A percentile compares a stretch with the other conserved stretches of the same genome.
Evolutionary conservation across 768 basidiomycete species (phyloP).

Genomic region (Cystofilobasidium capitatum): DNA sequence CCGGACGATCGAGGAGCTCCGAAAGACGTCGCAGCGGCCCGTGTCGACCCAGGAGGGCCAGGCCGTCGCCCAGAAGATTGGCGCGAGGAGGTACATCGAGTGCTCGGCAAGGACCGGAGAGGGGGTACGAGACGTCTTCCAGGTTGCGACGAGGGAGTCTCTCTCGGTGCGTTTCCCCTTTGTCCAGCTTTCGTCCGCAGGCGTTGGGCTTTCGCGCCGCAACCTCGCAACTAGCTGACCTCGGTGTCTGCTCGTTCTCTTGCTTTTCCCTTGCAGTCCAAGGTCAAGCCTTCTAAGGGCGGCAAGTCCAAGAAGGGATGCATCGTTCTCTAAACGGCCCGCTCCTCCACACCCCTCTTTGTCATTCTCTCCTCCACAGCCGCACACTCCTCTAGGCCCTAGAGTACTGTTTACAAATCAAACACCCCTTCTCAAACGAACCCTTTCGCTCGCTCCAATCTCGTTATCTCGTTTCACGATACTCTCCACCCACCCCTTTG

Average conservation of each 20-base stretch:
- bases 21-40: conserved; percentile 87
- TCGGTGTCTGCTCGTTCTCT: neutral
- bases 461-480: too few species aligned
- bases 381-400: too few species aligned
- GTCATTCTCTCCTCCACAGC: neutral
- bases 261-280: conserved; percentile 6
- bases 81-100: conserved; percentile 91
- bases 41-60: conserved; percentile 92
- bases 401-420: neutral
- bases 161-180: conserved; percentile 40
- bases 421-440: too few species aligned
- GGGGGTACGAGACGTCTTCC: conserved; percentile 97
- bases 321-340: conserved; percentile 22
- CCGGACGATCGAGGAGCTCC: conserved; percentile 84
- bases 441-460: too few species aligned
- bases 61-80: conserved; percentile 91
- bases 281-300: conserved; percentile 20
- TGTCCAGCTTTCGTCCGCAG: neutral
- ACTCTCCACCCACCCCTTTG: too few species aligned
- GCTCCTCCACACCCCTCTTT: too few species aligned
- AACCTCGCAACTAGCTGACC: too few species aligned
- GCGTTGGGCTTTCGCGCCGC: neutral
- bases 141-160: conserved; percentile 88
- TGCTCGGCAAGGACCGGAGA: conserved; percentile 94
- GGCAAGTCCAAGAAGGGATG: conserved; percentile 19